Percentiles rank a stretch among this genome's conserved stretches.
phyloP scores from a whole-genome alignment of 2,329 filamentous ascomycete genomes.

The Curvularia hawaiiensis region DNA sequence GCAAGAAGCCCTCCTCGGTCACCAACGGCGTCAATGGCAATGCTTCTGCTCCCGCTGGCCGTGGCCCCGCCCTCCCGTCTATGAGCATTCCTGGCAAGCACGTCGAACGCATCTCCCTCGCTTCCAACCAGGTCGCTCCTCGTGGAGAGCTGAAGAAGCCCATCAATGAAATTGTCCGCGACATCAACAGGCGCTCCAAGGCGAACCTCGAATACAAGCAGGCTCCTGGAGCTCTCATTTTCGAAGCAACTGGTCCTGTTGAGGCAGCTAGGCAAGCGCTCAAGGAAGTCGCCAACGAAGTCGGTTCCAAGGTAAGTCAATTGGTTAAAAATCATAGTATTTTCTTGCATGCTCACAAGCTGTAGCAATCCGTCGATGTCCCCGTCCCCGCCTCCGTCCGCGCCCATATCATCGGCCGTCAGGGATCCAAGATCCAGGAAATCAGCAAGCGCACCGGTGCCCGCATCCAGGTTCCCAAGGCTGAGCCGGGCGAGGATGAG shows the following conservation, averaged over 20 bases:
- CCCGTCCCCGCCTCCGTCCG: slow-evolving; percentile 82
- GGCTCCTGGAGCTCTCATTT: slow-evolving; percentile 75
- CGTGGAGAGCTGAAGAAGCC: slow-evolving; percentile 82
- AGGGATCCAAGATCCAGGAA: slow-evolving; percentile 86
- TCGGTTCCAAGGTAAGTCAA: slow-evolving; percentile 76
- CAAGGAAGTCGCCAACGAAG: slow-evolving; percentile 85
- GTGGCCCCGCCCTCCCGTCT: slow-evolving; percentile 56
- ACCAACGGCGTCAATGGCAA: slow-evolving; percentile 55
- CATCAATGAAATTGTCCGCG: slow-evolving; percentile 81
- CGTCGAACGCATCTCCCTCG: slow-evolving; percentile 75
- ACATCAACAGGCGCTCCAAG: slow-evolving; percentile 91
- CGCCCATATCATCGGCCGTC: slow-evolving; percentile 90
- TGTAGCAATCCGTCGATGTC: slow-evolving; percentile 70
- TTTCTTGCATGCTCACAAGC: slow-evolving; percentile 13
- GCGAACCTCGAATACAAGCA: slow-evolving; percentile 80
- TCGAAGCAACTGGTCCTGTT: slow-evolving; percentile 83
- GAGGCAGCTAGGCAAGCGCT: slow-evolving; percentile 86
- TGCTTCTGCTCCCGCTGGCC: slow-evolving; percentile 52
- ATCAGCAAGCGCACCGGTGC: slow-evolving; percentile 90
- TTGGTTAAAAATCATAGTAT: not conserved
- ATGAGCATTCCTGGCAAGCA: slow-evolving; percentile 84
- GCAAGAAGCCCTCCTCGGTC: slow-evolving; percentile 64
- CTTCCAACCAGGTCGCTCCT: slow-evolving; percentile 76
- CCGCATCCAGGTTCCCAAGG: slow-evolving; percentile 85
- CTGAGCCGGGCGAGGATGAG: slow-evolving; percentile 81